phyloP scores from a whole-genome alignment of 495 filamentous ascomycete species.

The Massariosphaeria phaeospora region DNA sequence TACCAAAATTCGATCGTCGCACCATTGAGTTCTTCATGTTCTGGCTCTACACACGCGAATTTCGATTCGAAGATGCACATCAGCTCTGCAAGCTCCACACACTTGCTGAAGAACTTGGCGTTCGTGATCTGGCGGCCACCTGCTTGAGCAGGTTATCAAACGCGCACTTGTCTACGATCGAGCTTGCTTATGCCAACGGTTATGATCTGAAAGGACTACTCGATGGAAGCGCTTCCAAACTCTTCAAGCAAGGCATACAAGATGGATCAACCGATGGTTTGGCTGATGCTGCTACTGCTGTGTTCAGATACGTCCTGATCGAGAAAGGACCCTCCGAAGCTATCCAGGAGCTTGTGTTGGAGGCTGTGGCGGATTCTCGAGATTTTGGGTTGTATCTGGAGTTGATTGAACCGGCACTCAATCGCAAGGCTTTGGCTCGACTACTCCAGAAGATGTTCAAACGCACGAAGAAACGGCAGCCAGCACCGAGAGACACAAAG shows the following conservation, averaged over 20 bases:
- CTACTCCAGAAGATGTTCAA: too few species aligned
- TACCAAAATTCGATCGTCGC: neutral
- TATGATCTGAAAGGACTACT: neutral
- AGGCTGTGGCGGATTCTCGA: constrained; percentile 6
- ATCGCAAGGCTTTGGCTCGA: too few species aligned
- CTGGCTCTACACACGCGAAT: constrained; percentile 5
- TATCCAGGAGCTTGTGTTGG: constrained; percentile 5
- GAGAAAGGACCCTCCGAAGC: neutral
- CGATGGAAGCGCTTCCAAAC: neutral
- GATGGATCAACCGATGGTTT: neutral
- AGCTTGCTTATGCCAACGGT: neutral
- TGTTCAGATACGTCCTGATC: constrained; percentile 13
- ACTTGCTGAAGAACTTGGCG: constrained; percentile 5
- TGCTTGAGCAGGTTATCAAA: neutral
- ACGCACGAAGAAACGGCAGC: too few species aligned
- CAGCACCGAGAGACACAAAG: too few species aligned
- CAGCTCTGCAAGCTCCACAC: constrained; percentile 9
- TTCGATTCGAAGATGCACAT: neutral
- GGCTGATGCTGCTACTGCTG: neutral
- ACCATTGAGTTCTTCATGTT: constrained; percentile 2
- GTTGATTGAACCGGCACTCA: neutral
- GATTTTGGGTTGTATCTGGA: neutral
- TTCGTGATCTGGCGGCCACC: neutral
- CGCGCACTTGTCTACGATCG: neutral
- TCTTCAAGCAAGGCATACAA: neutral